Conservation (phyloP, 179 eudicot species). For the Silene vulgaris region DNA sequence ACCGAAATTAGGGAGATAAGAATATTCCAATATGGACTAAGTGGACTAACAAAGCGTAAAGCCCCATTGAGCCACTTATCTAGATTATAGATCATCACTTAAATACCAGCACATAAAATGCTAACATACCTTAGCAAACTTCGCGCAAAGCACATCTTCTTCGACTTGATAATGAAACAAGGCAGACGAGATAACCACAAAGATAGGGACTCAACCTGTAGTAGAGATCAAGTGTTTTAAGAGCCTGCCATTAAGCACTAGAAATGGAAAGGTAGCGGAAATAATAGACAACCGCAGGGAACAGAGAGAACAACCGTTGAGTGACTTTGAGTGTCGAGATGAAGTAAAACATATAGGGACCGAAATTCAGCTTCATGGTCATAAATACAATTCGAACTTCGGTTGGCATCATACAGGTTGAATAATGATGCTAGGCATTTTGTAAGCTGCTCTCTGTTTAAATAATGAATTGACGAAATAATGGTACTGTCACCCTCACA, state of each 20-base stretch:
- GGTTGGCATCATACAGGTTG: slow-evolving; percentile 63
- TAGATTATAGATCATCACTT: slow-evolving; percentile 5
- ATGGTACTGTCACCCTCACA: slow-evolving; percentile 36
- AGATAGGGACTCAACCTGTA: slow-evolving; percentile 73
- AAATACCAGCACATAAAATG: background rate
- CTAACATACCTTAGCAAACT: slow-evolving; percentile 54
- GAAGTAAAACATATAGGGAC: slow-evolving; percentile 74
- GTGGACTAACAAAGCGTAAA: background rate
- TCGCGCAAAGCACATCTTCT: slow-evolving; percentile 69
- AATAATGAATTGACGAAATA: slow-evolving; percentile 56
- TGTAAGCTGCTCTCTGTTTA: slow-evolving; percentile 85
- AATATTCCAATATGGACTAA: background rate
- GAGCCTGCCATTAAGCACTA: slow-evolving; percentile 14
- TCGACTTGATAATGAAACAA: slow-evolving; percentile 49
- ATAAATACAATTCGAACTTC: slow-evolving; percentile 32
- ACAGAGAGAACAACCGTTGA: slow-evolving; percentile 38
- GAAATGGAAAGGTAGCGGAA: slow-evolving; percentile 13
- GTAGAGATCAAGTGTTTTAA: slow-evolving; percentile 14
- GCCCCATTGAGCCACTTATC: background rate
- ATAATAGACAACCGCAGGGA: slow-evolving; percentile 7
- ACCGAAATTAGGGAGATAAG: background rate
- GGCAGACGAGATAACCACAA: slow-evolving; percentile 66
- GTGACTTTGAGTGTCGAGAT: slow-evolving; percentile 58
- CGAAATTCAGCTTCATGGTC: slow-evolving; percentile 72
- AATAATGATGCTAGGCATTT: slow-evolving; percentile 65